These are phyloP conservation scores for Leccinum broughii DNA, from an alignment of 768 basidiomycete species.

Conservation along the genomic window DNA sequence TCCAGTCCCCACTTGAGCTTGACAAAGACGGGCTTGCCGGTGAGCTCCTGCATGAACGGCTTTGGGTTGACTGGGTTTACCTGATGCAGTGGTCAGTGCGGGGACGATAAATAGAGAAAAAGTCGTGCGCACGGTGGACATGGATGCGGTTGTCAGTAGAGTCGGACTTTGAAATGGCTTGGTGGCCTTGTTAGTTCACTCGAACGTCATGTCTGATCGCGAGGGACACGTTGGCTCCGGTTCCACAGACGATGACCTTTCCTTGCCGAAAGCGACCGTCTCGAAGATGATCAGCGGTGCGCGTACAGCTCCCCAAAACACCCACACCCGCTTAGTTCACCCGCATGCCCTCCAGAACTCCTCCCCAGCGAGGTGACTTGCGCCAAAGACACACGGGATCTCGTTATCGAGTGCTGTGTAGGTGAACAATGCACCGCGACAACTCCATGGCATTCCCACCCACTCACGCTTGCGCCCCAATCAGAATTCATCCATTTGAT, in stretches of 20 bases:
- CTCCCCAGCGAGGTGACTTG: slow-evolving; percentile 86
- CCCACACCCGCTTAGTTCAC: slow-evolving; percentile 10
- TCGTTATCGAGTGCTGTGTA: slow-evolving; percentile 98
- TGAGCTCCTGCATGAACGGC: slow-evolving; percentile 97
- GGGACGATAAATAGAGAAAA: slow-evolving; percentile 52
- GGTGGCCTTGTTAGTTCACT: background rate
- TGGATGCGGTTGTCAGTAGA: background rate
- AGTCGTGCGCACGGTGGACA: slow-evolving; percentile 34
- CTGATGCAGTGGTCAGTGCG: slow-evolving; percentile 51
- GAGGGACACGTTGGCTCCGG: slow-evolving; percentile 72
- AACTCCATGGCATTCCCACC: slow-evolving; percentile 5
- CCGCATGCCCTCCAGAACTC: slow-evolving; percentile 58
- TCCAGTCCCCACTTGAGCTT: slow-evolving; percentile 98
- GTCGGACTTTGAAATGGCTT: slow-evolving; percentile 41
- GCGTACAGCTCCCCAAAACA: slow-evolving; percentile 13
- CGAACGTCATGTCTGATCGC: slow-evolving; percentile 77
- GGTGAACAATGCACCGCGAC: slow-evolving; percentile 62
- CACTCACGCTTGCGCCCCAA: slow-evolving; percentile 13
- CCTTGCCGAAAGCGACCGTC: slow-evolving; percentile 95
- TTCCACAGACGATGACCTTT: slow-evolving; percentile 86
- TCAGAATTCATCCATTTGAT: slow-evolving; percentile 97
- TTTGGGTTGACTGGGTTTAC: slow-evolving; percentile 97
- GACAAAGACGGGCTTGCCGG: slow-evolving; percentile 95
- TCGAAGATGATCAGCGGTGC: slow-evolving; percentile 94
- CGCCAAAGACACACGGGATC: slow-evolving; percentile 94